Evolutionary conservation across 2,329 filamentous ascomycete genomes (phyloP).

Genomic region (Drechslera avenae): DNA sequence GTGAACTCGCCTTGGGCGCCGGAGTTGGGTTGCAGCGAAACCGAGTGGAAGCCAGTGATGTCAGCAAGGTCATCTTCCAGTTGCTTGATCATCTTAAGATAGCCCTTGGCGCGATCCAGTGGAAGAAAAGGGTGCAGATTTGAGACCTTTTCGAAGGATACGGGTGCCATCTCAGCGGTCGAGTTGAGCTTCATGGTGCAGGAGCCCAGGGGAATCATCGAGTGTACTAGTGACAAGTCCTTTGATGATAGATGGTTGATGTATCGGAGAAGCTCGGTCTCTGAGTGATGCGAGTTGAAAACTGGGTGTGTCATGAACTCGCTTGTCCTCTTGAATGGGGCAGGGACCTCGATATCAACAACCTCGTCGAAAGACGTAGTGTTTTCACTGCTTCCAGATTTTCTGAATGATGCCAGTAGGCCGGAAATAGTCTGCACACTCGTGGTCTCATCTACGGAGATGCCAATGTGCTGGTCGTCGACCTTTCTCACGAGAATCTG

Average conservation of each 20-base stretch:
- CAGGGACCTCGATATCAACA: constrained; percentile 51
- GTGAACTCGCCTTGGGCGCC: constrained; percentile 95
- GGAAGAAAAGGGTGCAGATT: constrained; percentile 83
- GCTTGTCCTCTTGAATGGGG: constrained; percentile 69
- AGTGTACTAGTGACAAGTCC: constrained; percentile 91
- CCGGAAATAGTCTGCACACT: constrained; percentile 61
- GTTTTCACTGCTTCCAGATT: constrained; percentile 44
- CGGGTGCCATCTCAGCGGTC: constrained; percentile 88
- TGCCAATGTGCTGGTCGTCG: constrained; percentile 65
- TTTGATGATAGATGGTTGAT: constrained; percentile 93
- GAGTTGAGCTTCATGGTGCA: constrained; percentile 99
- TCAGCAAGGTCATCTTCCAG: constrained; percentile 76
- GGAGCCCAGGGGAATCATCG: constrained; percentile 95
- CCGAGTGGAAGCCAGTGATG: constrained; percentile 89
- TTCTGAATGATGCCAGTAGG: constrained; percentile 63
- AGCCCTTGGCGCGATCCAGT: constrained; percentile 67
- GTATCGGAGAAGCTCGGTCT: constrained; percentile 92
- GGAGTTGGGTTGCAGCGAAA: constrained; percentile 92
- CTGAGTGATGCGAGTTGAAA: constrained; percentile 93
- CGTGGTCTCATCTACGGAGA: constrained; percentile 80
- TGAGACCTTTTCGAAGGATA: constrained; percentile 76
- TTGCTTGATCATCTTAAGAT: constrained; percentile 70
- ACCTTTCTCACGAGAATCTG: constrained; percentile 67
- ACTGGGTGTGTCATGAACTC: constrained; percentile 85
- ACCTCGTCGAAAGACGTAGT: constrained; percentile 14